A percentile compares a stretch with the other conserved stretches of the same genome.
Conservation (phyloP, 2,329 filamentous ascomycete species). For the Arthrinium phaeospermum region DNA sequence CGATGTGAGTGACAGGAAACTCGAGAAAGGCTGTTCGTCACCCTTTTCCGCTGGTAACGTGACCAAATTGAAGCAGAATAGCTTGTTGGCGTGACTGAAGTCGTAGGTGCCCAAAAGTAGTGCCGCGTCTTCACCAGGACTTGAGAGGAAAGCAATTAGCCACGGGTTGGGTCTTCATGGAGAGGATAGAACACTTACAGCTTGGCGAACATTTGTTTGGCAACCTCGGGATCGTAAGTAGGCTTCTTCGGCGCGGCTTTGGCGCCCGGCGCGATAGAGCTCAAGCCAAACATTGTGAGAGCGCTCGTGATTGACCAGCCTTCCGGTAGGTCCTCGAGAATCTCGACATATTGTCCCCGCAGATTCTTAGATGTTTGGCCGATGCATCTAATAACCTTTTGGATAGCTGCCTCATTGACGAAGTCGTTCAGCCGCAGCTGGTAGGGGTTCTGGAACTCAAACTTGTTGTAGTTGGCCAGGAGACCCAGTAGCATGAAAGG, state of each 20-base stretch:
- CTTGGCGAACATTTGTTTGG: slow-evolving; percentile 79
- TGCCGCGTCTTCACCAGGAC: slow-evolving; percentile 79
- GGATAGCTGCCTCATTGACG: slow-evolving; percentile 87
- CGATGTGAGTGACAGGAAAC: slow-evolving; percentile 85
- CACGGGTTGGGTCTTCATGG: slow-evolving; percentile 29
- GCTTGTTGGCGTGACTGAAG: slow-evolving; percentile 91
- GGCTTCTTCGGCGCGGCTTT: slow-evolving; percentile 62
- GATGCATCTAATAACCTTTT: slow-evolving; percentile 78
- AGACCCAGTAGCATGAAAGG: slow-evolving; percentile 86
- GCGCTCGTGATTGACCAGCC: slow-evolving; percentile 86
- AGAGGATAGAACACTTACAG: slow-evolving; percentile 61
- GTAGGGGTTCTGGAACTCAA: slow-evolving; percentile 97
- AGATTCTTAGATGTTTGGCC: slow-evolving; percentile 73
- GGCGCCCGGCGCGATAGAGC: slow-evolving; percentile 72
- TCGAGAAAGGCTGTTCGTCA: slow-evolving; percentile 76
- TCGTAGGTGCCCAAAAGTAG: slow-evolving; percentile 88
- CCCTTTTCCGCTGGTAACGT: slow-evolving; percentile 66
- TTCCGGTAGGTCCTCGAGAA: slow-evolving; percentile 89
- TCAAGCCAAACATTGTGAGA: slow-evolving; percentile 82
- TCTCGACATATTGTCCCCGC: slow-evolving; percentile 78
- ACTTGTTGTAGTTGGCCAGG: slow-evolving; percentile 98
- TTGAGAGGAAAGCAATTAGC: slow-evolving; percentile 40
- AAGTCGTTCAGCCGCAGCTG: slow-evolving; percentile 91
- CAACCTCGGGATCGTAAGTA: slow-evolving; percentile 76
- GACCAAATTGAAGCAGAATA: slow-evolving; percentile 88